Evolutionary conservation across 2,329 filamentous ascomycete genomes (phyloP).

Genomic region (Calonectria montana): DNA sequence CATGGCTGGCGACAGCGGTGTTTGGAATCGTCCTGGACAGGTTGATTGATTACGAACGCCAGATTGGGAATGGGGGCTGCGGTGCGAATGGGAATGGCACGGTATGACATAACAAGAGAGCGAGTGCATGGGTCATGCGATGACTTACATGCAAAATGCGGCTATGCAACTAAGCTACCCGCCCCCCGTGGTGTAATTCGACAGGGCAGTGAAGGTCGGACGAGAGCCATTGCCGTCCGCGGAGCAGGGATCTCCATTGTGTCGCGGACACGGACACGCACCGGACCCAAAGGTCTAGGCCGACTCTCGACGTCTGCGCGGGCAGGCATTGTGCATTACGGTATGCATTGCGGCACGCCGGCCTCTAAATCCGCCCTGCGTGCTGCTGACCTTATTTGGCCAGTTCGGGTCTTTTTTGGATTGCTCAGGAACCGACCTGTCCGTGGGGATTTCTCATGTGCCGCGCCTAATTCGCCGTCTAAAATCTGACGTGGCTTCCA

Average conservation of each 20-base stretch:
- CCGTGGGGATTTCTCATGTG: neutral
- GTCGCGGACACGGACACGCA: neutral
- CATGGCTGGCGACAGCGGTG: neutral
- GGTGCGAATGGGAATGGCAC: neutral
- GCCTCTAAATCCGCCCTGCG: neutral
- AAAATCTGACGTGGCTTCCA: slow-evolving; percentile 26
- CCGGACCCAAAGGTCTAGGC: neutral
- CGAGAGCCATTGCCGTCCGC: neutral
- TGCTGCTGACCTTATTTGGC: neutral
- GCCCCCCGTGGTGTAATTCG: neutral
- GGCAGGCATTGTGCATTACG: neutral
- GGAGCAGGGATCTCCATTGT: neutral
- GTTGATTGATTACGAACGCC: neutral
- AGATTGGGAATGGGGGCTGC: neutral
- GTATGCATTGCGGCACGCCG: neutral
- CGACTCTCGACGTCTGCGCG: neutral
- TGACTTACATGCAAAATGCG: slow-evolving; percentile 20
- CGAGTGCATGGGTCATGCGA: slow-evolving; percentile 7
- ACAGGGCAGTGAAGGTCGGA: slow-evolving; percentile 5
- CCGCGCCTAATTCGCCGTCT: slow-evolving; percentile 14
- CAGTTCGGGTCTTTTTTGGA: neutral
- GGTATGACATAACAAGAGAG: neutral
- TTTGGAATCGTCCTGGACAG: neutral
- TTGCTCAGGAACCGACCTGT: slow-evolving; percentile 2
- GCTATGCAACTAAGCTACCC: slow-evolving; percentile 17